Base-by-base conservation (phyloP, 768 basidiomycete species). In the Piloderma croceum region DNA sequence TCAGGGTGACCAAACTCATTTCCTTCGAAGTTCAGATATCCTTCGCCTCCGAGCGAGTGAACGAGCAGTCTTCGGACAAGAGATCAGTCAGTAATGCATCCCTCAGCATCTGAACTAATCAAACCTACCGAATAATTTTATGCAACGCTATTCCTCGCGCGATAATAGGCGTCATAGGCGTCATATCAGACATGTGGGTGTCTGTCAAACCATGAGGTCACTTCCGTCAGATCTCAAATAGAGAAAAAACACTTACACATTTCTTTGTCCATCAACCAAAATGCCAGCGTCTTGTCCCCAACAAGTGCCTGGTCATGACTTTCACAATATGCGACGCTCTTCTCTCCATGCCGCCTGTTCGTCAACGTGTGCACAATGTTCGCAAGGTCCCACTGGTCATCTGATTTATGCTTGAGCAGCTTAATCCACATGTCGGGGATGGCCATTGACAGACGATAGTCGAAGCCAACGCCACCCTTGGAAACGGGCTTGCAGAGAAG, bases 371-470 rank as follows among this genome's bases (percentile, higher is more conserved):
- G 83, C 13, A 85, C 82, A 44, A 98, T 92, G 58, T 84, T 76
- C 36, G 69, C 79, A 52, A 99, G 69, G 36, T 94, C 74, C 96
- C 96, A 99, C 31, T 83, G 75, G 45, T 83, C 76, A 59, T 99
- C 96, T 3, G 63, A 47, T 56, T 77, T 79, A 66, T 99, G 96
- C 60, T 98, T 99, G 50, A 98, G 76, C 20, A 98, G 71, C 64
- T 99, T 98, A 71, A 99, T 99, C 91, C 92, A 99, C 92, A 94
- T 97, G 62, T 99, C 96, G 2, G 96, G 96, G 38, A 99, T 77
- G 17, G 96, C 96, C 96, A 98, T 99, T 21, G 91, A 90, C 34
- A 99, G 70, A 23, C 96, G 85, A 63, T 97, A 99, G 66, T 99
- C 96, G 64, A 98, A 99, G 4, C 94, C 96, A 38, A 99, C 70